Evolutionary conservation across 176 grass and related monocot genomes (phyloP).

Genomic region (Cenchrus purpureus): DNA sequence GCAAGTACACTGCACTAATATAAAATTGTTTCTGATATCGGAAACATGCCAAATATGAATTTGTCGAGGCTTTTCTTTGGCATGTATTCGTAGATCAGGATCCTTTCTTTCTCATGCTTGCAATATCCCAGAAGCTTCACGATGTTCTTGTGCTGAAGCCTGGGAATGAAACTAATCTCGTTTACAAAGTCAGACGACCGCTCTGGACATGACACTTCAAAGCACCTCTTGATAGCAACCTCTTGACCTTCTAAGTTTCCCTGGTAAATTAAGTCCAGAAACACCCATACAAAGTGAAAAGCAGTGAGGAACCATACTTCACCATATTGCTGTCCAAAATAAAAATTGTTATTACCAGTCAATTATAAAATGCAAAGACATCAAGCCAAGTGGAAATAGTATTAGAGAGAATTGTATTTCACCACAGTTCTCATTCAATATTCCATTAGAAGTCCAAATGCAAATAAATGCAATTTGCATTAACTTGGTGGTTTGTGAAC

Average conservation of each 20-base stretch:
- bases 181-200: not conserved
- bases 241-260: not conserved
- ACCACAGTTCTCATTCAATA: too few species aligned
- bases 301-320: too few species aligned
- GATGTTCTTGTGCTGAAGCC: constrained; percentile 2
- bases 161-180: constrained; percentile 5
- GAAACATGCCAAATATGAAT: constrained; percentile 9
- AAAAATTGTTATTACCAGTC: too few species aligned
- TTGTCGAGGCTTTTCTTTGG: not conserved
- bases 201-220: not conserved
- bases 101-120: not conserved
- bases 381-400: too few species aligned
- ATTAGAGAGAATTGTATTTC: too few species aligned
- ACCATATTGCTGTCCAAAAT: too few species aligned
- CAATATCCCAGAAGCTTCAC: constrained; percentile 22
- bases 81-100: not conserved
- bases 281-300: not conserved
- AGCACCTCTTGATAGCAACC: constrained; percentile 27
- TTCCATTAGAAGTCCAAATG: too few species aligned
- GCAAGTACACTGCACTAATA: too few species aligned
- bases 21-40: not conserved
- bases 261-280: not conserved
- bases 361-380: too few species aligned
- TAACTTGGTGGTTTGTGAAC: too few species aligned
- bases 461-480: too few species aligned